Evolutionary conservation across 1,139 yeast genomes (phyloP).

Genomic region (Debaryomycetaceae sp.): DNA sequence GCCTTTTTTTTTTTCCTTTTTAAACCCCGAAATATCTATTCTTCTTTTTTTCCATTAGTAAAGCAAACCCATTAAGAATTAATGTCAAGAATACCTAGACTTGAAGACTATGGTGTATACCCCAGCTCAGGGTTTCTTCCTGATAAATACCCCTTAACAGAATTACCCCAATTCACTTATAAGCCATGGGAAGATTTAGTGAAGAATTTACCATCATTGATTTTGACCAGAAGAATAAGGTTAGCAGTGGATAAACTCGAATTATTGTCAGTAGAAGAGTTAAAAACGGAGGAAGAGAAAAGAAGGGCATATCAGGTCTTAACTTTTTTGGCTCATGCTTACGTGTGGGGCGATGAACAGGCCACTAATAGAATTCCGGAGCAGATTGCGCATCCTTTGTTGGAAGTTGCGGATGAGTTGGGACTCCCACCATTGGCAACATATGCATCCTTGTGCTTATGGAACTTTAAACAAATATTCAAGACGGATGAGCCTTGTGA

Average conservation of each 20-base stretch:
- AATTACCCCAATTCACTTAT: slow-evolving; percentile 61
- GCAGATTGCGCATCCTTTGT: slow-evolving; percentile 68
- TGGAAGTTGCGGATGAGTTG: slow-evolving; percentile 53
- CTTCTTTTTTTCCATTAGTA: background rate
- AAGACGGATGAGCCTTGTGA: slow-evolving; percentile 40
- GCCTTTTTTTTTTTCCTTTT: background rate
- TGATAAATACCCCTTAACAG: slow-evolving; percentile 54
- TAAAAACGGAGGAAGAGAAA: slow-evolving; percentile 48
- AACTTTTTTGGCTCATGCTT: slow-evolving; percentile 81
- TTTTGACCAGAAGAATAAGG: slow-evolving; percentile 64
- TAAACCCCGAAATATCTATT: background rate
- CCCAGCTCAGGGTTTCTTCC: slow-evolving; percentile 78
- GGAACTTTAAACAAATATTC: slow-evolving; percentile 75
- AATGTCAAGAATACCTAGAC: slow-evolving; percentile 13
- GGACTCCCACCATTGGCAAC: slow-evolving; percentile 86
- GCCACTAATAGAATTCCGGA: slow-evolving; percentile 68
- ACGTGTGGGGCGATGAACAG: slow-evolving; percentile 77
- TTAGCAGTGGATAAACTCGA: slow-evolving; percentile 57
- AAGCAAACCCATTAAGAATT: too few relatives aligned
- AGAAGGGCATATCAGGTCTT: slow-evolving; percentile 79
- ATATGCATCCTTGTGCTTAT: slow-evolving; percentile 80
- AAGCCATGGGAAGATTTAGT: slow-evolving; percentile 77
- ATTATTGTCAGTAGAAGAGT: slow-evolving; percentile 41
- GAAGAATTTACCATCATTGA: slow-evolving; percentile 64
- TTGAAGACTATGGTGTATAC: slow-evolving; percentile 68